These are phyloP conservation scores for Penicillium janthinellum DNA, from an alignment of 2,329 filamentous ascomycete species.

Conservation along the genomic window DNA sequence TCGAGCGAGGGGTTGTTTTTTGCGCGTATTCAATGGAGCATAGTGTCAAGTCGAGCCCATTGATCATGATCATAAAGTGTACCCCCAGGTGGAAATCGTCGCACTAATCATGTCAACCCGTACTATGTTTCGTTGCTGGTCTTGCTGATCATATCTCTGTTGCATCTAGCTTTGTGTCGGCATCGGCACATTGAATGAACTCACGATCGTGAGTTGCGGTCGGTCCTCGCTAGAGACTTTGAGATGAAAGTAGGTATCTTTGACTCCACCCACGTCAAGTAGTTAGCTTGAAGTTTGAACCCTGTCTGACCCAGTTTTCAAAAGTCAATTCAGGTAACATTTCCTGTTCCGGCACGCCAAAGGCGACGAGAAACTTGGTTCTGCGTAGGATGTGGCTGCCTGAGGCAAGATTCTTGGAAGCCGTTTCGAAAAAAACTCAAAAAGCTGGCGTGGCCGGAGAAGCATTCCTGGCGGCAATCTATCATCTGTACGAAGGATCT, in stretches of 20 bases:
- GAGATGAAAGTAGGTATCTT: not conserved
- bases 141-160: not conserved
- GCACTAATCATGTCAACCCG: not conserved
- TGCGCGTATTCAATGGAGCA: too few relatives aligned
- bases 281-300: not conserved
- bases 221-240: not conserved
- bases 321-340: not conserved
- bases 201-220: not conserved
- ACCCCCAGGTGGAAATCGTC: too few relatives aligned
- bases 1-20: too few relatives aligned
- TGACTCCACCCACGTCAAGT: not conserved
- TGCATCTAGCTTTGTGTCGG: not conserved
- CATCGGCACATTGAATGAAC: not conserved
- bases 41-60: too few relatives aligned
- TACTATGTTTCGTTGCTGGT: not conserved
- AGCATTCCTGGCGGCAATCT: not conserved
- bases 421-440: conserved; percentile 1
- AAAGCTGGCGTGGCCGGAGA: not conserved
- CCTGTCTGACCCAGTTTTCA: not conserved
- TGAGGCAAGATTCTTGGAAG: conserved; percentile 12
- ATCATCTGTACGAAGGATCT: not conserved
- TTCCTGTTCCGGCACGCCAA: not conserved
- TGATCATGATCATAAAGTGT: too few relatives aligned
- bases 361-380: not conserved
- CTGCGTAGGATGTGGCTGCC: not conserved